A percentile compares a stretch with the other conserved stretches of the same genome.
phyloP scores from a whole-genome alignment of 1,139 yeast species.

The Protomyces inundatus region DNA sequence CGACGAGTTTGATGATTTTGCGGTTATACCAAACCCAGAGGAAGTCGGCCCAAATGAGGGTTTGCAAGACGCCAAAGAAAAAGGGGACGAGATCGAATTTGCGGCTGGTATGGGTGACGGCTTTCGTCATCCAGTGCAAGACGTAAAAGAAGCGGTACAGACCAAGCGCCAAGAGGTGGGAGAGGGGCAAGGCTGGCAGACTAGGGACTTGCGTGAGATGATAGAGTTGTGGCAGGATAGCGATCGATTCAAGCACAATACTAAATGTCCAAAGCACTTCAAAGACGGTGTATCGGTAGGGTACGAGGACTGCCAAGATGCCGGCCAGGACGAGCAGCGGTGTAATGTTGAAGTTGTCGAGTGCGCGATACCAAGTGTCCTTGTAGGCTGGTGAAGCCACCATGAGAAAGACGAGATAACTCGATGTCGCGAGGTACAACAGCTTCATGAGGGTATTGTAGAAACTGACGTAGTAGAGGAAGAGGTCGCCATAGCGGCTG shows the following conservation, averaged over 20 bases:
- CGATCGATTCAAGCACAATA: constrained; percentile 82
- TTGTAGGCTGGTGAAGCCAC: constrained; percentile 35
- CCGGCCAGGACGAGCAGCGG: constrained; percentile 64
- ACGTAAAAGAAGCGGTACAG: constrained; percentile 79
- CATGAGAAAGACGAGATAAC: constrained; percentile 72
- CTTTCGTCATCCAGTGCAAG: constrained; percentile 90
- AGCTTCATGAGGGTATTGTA: constrained; percentile 80
- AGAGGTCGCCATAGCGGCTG: constrained; percentile 65
- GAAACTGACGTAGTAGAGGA: constrained; percentile 48
- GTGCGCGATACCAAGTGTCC: constrained; percentile 42
- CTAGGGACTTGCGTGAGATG: constrained; percentile 85
- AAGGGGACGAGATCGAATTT: constrained; percentile 67
- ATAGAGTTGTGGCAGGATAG: constrained; percentile 86
- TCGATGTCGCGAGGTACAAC: constrained; percentile 67
- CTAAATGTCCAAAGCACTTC: constrained; percentile 61
- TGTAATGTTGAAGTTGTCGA: constrained; percentile 72
- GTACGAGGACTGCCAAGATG: constrained; percentile 59
- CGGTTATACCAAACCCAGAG: constrained; percentile 57
- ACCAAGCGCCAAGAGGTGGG: constrained; percentile 93
- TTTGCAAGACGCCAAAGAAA: constrained; percentile 76
- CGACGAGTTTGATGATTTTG: constrained; percentile 17
- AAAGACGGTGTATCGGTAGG: constrained; percentile 54
- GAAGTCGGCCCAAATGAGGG: constrained; percentile 85
- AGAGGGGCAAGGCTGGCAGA: constrained; percentile 83
- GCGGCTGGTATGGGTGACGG: constrained; percentile 45